Percentiles rank a stretch among this genome's conserved stretches.
Conservation (phyloP, 441 rosid genomes). For the Capsella rubella region DNA sequence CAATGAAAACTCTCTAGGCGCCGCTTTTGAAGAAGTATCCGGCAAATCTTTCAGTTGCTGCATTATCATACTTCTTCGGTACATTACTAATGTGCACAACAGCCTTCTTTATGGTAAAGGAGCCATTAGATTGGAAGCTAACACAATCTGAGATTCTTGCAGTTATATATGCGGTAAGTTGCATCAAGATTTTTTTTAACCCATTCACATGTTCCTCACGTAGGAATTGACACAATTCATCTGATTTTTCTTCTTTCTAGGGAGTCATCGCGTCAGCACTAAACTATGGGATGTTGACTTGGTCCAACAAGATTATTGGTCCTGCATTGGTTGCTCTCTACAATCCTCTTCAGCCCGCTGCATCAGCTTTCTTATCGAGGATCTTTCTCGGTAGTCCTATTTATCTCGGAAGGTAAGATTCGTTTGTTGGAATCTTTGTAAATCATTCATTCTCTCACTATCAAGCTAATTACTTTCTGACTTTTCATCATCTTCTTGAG, state of each 20-base stretch:
- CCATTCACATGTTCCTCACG: conserved; percentile 18
- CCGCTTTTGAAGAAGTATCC: conserved; percentile 85
- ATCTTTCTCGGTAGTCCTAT: conserved; percentile 91
- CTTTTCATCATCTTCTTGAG: conserved; percentile 1
- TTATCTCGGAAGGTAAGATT: conserved; percentile 85
- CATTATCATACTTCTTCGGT: conserved; percentile 85
- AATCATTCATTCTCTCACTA: background rate
- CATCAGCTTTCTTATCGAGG: conserved; percentile 85
- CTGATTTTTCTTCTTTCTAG: conserved; percentile 45
- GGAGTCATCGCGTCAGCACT: conserved; percentile 90
- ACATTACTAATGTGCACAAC: conserved; percentile 75
- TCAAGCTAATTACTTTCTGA: background rate
- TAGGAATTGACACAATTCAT: background rate
- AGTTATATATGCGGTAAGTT: conserved; percentile 92
- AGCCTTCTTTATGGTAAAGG: conserved; percentile 67
- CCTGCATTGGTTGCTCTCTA: conserved; percentile 97
- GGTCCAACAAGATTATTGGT: conserved; percentile 97
- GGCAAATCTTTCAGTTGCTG: conserved; percentile 87
- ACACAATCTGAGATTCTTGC: conserved; percentile 83
- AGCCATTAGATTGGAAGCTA: conserved; percentile 84
- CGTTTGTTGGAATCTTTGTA: background rate
- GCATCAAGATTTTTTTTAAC: background rate
- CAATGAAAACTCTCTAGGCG: conserved; percentile 64
- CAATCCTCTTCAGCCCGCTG: conserved; percentile 96
- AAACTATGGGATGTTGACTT: conserved; percentile 85